Base-by-base conservation (phyloP, 164 flowering plant species). In the Chimonanthus praecox region DNA sequence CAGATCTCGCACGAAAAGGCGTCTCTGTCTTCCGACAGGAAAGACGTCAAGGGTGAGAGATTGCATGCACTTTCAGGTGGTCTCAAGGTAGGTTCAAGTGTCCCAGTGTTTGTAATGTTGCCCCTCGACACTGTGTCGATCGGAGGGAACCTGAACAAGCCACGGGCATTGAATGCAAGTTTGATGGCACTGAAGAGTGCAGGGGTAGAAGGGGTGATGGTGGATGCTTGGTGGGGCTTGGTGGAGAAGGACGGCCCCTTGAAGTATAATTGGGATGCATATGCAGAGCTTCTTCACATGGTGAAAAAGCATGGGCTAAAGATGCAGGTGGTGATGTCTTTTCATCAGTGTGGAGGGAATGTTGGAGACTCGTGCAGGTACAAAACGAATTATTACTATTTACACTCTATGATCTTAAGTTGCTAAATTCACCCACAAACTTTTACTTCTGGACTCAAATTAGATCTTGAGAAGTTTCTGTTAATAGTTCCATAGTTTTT, bases 311-410 rank as follows among this genome's bases (percentile, higher is more conserved):
- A 88, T 77, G 97, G 98, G 13, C 71, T 92, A 76, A 94, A 92
- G 86, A 82, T 94, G 89, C 69, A 72, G 49, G 62, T 65, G 64
- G 75, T 72, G 13, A 72, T 72, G 74, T 72, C 74, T n/a, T 72
- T 72, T 69, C 98, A 94, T 77, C 96, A 92, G 83, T 94, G 98
- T 79, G 98, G 98, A 75, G 98, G 96, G 58, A 94, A 92, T 81
- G 98, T 92, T 72, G 97, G 98, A 75, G 97, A 94, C 82, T 88
- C 92, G 69, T 94, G 94, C 94, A 89, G 87, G 98, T 92, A 84
- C 58, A 16, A 21, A 10, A 51, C 6, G 71, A 69, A n/a, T 18
- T 48, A 2, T 49, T 66, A 13, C 11, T 45, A 15, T 66, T 15
- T 10, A 9, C 43, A 9, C 44, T 60, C 16, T 60, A 11, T 33